These are phyloP conservation scores for Yarrowia sp. DNA, from an alignment of 805 yeast species.

Conservation along the genomic window DNA sequence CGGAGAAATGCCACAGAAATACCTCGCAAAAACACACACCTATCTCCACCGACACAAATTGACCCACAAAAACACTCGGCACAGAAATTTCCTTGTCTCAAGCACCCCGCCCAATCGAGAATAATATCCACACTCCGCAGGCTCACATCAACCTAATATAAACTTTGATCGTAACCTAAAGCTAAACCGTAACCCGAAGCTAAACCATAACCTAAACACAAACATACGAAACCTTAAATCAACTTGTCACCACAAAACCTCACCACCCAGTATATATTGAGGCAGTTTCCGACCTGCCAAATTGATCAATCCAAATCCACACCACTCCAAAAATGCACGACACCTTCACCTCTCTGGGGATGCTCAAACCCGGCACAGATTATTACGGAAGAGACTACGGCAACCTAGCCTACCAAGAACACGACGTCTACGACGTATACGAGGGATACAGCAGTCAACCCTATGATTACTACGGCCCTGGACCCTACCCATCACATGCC, in stretches of 20 bases:
- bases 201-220: background rate
- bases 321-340: background rate
- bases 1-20: too few species aligned
- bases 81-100: too few species aligned
- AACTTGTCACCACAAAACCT: background rate
- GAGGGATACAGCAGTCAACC: too few species aligned
- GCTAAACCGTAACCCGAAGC: background rate
- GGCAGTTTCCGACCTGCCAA: background rate
- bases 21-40: too few species aligned
- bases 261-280: conserved; percentile 3
- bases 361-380: conserved; percentile 4
- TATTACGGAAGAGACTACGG: conserved; percentile 15
- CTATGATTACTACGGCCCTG: background rate
- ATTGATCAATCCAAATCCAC: background rate
- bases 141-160: background rate
- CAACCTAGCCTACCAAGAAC: background rate
- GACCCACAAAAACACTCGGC: too few species aligned
- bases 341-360: background rate
- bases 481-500: conserved; percentile 1
- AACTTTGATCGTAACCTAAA: background rate
- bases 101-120: too few species aligned
- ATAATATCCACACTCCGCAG: too few species aligned
- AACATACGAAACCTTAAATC: background rate
- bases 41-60: too few species aligned
- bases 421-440: background rate